Evolutionary conservation across 306 rosid species (phyloP).

Genomic region (Fragaria vesca): DNA sequence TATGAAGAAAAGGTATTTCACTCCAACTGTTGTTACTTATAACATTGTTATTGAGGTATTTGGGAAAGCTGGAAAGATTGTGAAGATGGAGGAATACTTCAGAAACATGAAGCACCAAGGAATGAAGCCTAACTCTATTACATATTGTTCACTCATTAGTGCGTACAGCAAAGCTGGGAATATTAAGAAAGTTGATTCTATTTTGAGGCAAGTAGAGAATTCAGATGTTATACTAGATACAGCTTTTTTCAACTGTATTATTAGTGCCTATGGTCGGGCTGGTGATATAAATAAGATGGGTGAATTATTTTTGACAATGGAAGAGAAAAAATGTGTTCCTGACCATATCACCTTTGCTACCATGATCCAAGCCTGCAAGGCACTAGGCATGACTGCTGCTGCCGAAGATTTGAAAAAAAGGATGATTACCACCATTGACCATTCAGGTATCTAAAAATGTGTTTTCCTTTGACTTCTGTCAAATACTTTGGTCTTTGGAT

Average conservation of each 20-base stretch:
- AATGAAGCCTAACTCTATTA: constrained; percentile 75
- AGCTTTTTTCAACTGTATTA: constrained; percentile 73
- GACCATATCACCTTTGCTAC: constrained; percentile 61
- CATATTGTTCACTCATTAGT: constrained; percentile 78
- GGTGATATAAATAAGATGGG: constrained; percentile 66
- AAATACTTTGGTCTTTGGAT: background rate
- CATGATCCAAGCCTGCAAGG: constrained; percentile 67
- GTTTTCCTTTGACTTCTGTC: constrained; percentile 1
- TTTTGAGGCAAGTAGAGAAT: constrained; percentile 72
- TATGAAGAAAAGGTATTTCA: constrained; percentile 71
- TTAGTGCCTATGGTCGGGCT: constrained; percentile 65
- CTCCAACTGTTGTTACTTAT: constrained; percentile 67
- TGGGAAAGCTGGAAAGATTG: constrained; percentile 73
- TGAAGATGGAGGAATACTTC: constrained; percentile 63
- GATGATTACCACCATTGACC: constrained; percentile 41
- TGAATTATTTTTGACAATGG: constrained; percentile 64
- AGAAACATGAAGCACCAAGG: constrained; percentile 77
- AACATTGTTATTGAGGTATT: constrained; percentile 77
- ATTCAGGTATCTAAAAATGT: constrained; percentile 40
- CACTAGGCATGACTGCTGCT: constrained; percentile 69
- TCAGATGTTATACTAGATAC: constrained; percentile 78
- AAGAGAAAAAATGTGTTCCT: constrained; percentile 62
- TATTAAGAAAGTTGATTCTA: constrained; percentile 61
- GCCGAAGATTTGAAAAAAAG: constrained; percentile 52
- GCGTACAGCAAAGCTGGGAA: constrained; percentile 68